Evolutionary conservation across 2,329 filamentous ascomycete species (phyloP), one percentile per base, ranked within the genome.

Genomic region (Bipolaris zeicola): DNA sequence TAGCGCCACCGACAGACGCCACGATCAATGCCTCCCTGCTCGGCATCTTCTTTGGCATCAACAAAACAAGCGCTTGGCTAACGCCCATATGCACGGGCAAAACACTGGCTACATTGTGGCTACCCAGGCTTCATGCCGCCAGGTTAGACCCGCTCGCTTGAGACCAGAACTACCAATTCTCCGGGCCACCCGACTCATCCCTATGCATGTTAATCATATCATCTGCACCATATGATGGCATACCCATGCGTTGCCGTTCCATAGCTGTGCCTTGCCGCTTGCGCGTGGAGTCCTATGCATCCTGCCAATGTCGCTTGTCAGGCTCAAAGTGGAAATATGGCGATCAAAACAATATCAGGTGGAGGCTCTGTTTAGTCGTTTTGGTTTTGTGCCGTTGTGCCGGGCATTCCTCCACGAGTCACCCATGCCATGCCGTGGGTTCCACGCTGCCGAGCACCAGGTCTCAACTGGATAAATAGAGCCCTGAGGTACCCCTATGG

Each of bases 271-370:
- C 55, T 61, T 61, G 49, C 57, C 61, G 60, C 63, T 52, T 50
- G 52, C 52, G 61, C 57, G 55, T 59, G 60, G 61, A 55, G 48
- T 52, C 56, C 38, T 50, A 43, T 46, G 44, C 46, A 49, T 58
- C 63, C 67, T 61, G 58, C 54, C 55, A 68, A 69, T 69, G 55
- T 68, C 67, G 68, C 66, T 66, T 68, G 61, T 52, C 18, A 38
- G 13, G 39, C 57, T 56, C 31, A 57, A 64, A 55, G 24, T 8
- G 51, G 64, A 54, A 58, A 41, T 45, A 56, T 55, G 38, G 54
- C 55, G 58, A 64, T 56, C 52, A 37, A 46, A 46, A 50, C 49
- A 36, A 47, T 50, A 56, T 7, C 55, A 24, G 47, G 37, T 44
- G 52, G 47, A 26, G 55, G 58, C 50, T 48, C 47, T 60, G 43